Evolutionary conservation across 768 basidiomycete genomes (phyloP).

Genomic region (Rubroboletus pulcherrimus): DNA sequence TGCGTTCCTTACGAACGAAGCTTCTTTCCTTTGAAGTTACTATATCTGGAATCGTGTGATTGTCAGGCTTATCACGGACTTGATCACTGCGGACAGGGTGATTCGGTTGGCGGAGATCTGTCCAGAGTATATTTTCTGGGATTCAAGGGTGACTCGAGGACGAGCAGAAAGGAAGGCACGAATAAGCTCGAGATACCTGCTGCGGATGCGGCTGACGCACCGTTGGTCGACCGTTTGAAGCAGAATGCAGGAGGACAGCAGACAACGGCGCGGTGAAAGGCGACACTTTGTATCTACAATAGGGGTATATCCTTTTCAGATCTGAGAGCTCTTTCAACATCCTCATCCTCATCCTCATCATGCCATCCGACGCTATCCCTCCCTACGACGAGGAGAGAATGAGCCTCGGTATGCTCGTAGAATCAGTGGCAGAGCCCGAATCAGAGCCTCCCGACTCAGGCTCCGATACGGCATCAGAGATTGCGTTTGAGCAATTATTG

Average conservation of each 20-base stretch:
- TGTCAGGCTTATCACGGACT: conserved; percentile 13
- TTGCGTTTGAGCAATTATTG: background rate
- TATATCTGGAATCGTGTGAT: conserved; percentile 14
- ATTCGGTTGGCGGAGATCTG: conserved; percentile 60
- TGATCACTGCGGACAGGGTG: conserved; percentile 43
- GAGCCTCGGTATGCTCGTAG: background rate
- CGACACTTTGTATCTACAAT: background rate
- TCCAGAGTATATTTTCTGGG: conserved; percentile 76
- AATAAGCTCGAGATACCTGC: conserved; percentile 72
- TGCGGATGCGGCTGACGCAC: conserved; percentile 74
- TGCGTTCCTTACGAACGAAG: background rate
- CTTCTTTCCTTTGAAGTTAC: conserved; percentile 18
- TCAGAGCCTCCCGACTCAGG: background rate
- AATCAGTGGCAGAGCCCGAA: background rate
- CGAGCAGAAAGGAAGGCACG: conserved; percentile 52
- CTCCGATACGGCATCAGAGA: background rate
- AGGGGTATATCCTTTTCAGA: background rate
- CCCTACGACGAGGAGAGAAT: background rate
- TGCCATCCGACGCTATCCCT: background rate
- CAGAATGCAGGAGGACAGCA: conserved; percentile 58
- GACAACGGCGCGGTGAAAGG: conserved; percentile 52
- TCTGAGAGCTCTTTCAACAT: background rate
- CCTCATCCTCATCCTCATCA: background rate
- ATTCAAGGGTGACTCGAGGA: conserved; percentile 71
- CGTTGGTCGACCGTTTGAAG: conserved; percentile 54